These are phyloP conservation scores for Penicillium canariense DNA, from an alignment of 495 filamentous ascomycete species.

Conservation along the genomic window DNA sequence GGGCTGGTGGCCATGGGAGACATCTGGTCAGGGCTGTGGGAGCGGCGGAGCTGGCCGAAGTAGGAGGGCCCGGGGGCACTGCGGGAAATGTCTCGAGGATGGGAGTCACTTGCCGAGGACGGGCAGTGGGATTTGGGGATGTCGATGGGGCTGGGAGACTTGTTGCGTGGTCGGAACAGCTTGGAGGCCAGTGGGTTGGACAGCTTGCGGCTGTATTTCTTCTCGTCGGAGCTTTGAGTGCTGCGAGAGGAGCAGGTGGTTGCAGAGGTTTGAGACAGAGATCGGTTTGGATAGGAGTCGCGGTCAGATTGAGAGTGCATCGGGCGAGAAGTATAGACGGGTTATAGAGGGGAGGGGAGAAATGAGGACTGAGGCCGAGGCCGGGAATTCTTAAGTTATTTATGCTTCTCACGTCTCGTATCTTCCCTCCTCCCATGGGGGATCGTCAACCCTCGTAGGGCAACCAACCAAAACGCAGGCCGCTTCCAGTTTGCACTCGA, in stretches of 20 bases:
- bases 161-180: slow-evolving; percentile 17
- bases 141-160: slow-evolving; percentile 20
- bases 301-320: slow-evolving; percentile 23
- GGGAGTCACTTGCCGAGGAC: slow-evolving; percentile 13
- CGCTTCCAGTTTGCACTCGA: slow-evolving; percentile 4
- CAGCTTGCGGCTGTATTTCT: slow-evolving; percentile 7
- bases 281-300: slow-evolving; percentile 17
- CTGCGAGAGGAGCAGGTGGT: slow-evolving; percentile 21
- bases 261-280: slow-evolving; percentile 27
- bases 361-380: slow-evolving; percentile 1
- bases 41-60: slow-evolving; percentile 18
- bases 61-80: slow-evolving; percentile 16
- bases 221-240: slow-evolving; percentile 19
- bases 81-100: slow-evolving; percentile 25
- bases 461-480: slow-evolving; percentile 25
- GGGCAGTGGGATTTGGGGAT: slow-evolving; percentile 15
- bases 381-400: slow-evolving; percentile 10
- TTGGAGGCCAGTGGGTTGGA: slow-evolving; percentile 19
- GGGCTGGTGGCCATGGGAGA: slow-evolving; percentile 17
- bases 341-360: background rate
- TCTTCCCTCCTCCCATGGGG: background rate
- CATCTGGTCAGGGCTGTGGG: slow-evolving; percentile 23
- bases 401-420: slow-evolving; percentile 8
- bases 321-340: background rate
- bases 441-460: slow-evolving; percentile 25